Evolutionary conservation across 805 yeast genomes (phyloP), one percentile per base, ranked within the genome.

Genomic region (Candida vartiovaarae): DNA sequence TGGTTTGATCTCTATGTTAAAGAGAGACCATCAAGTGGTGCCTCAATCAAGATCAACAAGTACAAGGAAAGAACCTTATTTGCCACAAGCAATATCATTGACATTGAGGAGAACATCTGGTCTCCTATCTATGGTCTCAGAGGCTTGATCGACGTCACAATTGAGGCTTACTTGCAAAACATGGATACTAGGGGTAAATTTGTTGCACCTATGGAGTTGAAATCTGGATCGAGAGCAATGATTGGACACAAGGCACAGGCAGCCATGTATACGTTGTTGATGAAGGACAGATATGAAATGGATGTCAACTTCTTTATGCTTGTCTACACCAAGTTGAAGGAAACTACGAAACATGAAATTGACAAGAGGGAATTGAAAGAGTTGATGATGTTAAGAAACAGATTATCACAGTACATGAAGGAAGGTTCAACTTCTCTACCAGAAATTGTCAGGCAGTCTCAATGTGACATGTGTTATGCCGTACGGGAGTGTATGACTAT

Each of bases 61-160:
- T 52, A 62, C 5, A 50, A 59, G 39, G 63, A 64, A 24, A 60
- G 63, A 10, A 60, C 74, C 1, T 64, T 64, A 8, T 67, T 80
- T 35, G 68, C 82, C 0, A 78, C 84, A 0, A 68, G 76, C 11
- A 79, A 82, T 45, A 75, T 89, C 7, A 66, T 87, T 31, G 96
- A 86, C 56, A 77, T 87, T 8, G 99, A 93, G 62, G 97, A 93
- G 55, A 84, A 81, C 53, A 82, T 93, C 10, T 81, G 95, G 88
- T 87, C 97, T 0, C 95, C 97, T 0, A 74, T 77, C 57, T 89
- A 75, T 65, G 99, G 99, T 0, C 63, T 93, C 7, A 78, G 87
- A 52, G 99, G 99, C 0, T 77, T 82, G 53, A 78, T 90, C 15
- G 99, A 93, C 65, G 96, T 83, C 3, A 88, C 96, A 0, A 72